A percentile compares a stretch with the other conserved stretches of the same genome.
These are phyloP conservation scores for Termitomyces sp. DNA, from an alignment of 768 basidiomycete genomes.

Conservation along the genomic window DNA sequence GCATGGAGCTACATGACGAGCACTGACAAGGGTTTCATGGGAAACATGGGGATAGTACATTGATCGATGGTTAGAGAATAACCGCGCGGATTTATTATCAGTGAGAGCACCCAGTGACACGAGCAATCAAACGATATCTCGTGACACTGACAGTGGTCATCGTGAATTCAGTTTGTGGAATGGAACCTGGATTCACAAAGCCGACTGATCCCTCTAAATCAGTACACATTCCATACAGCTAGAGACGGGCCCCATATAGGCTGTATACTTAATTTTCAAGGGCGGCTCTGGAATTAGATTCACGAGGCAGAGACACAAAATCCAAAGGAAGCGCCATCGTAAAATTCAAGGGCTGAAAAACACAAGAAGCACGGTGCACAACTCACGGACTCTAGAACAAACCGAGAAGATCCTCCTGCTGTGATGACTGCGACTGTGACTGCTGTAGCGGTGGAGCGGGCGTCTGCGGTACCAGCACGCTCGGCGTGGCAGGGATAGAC, in stretches of 20 bases:
- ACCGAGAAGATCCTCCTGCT: constrained; percentile 48
- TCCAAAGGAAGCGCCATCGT: background rate
- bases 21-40: too few relatives aligned
- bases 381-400: constrained; percentile 36
- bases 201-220: too few relatives aligned
- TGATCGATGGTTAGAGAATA: background rate
- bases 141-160: background rate
- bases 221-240: too few relatives aligned
- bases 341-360: background rate
- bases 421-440: constrained; percentile 27
- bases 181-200: background rate
- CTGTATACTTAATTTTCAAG: too few relatives aligned
- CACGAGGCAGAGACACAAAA: background rate
- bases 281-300: too few relatives aligned
- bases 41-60: background rate
- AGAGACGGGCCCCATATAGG: too few relatives aligned
- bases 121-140: too few relatives aligned
- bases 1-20: background rate
- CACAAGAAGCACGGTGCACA: background rate
- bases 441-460: constrained; percentile 17
- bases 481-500: constrained; percentile 24
- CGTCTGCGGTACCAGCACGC: constrained; percentile 14
- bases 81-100: background rate
- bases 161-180: background rate
- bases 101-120: too few relatives aligned